Evolutionary conservation across 2,329 filamentous ascomycete genomes (phyloP), one percentile per base, ranked within the genome.

Genomic region (Hypoxylon sp.): DNA sequence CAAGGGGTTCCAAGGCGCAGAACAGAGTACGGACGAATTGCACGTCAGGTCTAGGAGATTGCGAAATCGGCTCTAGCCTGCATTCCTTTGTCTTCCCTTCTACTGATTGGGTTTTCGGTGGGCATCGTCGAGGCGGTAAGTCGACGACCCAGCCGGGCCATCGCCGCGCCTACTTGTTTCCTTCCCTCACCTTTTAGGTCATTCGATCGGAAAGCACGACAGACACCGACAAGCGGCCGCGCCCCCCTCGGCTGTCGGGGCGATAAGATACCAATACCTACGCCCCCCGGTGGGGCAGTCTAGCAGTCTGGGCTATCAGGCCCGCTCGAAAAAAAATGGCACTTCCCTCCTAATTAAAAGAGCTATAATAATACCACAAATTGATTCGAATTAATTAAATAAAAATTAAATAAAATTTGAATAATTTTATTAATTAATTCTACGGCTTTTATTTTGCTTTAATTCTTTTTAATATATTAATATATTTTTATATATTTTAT

Each of bases 241-340:
- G 39, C 68, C 71, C 70, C 70, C 71, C 39, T 63, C 71, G 70
- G 71, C 69, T 73, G 58, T 73, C 71, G 71, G 71, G 50, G 32
- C 32, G 32, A 34, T 34, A 34, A 34, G 32, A 15, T 10, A 10
- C 32, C 32, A 10, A 15, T 10, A 10, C 32, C 32, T 34, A 15
- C 32, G 32, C 4, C 32, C 13, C 13, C 24, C 7, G 7, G 24
- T 26, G 24, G 24, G 24, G 24, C 24, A 26, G 24, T 7, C 24
- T 7, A 26, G 24, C 24, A 26, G 24, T 26, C 24, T 26, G n/a
- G n/a, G n/a, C n/a, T n/a, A n/a, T n/a, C n/a, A n/a, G n/a, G n/a
- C n/a, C n/a, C n/a, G n/a, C n/a, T n/a, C n/a, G n/a, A n/a, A n/a
- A n/a, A n/a, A n/a, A n/a, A n/a, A n/a, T n/a, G n/a, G n/a, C n/a